Evolutionary conservation across 139 green algal species (phyloP).

Genomic region (Haematococcus sp.): DNA sequence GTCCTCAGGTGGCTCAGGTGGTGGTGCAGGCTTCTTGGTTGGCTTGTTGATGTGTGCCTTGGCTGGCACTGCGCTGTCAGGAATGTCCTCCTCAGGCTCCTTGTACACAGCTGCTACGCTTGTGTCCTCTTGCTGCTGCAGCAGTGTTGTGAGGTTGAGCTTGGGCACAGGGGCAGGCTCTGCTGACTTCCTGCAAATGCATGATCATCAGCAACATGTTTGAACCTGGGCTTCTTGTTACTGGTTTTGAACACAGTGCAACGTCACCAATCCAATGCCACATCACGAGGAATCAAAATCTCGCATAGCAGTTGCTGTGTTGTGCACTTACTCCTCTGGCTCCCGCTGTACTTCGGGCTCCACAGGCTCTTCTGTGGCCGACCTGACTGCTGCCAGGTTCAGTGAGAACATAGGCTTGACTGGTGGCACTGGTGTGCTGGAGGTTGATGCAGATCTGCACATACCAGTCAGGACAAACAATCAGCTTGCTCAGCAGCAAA

Average conservation of each 20-base stretch:
- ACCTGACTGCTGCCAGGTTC: constrained; percentile 19
- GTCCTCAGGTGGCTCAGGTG: constrained; percentile 24
- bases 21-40: constrained; percentile 2
- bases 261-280: too few relatives aligned
- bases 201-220: too few relatives aligned
- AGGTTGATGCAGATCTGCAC: too few relatives aligned
- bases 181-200: background rate
- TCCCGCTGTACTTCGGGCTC: too few relatives aligned
- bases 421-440: background rate
- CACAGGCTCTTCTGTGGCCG: background rate
- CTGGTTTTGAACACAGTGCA: too few relatives aligned
- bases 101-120: background rate
- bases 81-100: background rate
- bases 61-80: constrained; percentile 1
- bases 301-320: background rate
- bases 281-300: background rate
- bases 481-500: too few relatives aligned
- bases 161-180: constrained; percentile 1
- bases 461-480: too few relatives aligned
- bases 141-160: constrained; percentile 5
- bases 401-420: constrained; percentile 7
- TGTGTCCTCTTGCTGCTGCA: constrained; percentile 13
- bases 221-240: background rate
- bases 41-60: background rate
- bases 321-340: background rate